Conservation (phyloP, 2,329 filamentous ascomycete genomes). For the Colletotrichum horii region DNA sequence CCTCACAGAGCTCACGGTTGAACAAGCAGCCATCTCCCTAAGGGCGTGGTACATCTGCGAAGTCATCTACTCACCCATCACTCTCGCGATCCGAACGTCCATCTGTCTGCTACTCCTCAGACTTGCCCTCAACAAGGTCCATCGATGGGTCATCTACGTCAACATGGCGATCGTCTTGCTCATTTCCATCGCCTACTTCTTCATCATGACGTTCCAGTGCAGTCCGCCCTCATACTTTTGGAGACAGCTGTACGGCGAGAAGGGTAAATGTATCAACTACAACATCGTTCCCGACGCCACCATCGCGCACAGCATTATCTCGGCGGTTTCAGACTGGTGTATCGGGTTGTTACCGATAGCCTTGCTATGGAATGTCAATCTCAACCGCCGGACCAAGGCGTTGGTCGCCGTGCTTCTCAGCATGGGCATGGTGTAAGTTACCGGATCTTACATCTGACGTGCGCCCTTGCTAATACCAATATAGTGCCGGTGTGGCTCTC, state of each 20-base stretch:
- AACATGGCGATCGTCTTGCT: slow-evolving; percentile 39
- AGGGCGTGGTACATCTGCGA: slow-evolving; percentile 44
- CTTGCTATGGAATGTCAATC: slow-evolving; percentile 55
- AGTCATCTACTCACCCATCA: slow-evolving; percentile 43
- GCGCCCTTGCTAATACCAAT: not conserved
- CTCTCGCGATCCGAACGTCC: slow-evolving; percentile 43
- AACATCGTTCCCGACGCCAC: slow-evolving; percentile 46
- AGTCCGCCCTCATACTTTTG: slow-evolving; percentile 54
- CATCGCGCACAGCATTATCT: slow-evolving; percentile 50
- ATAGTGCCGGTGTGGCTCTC: slow-evolving; percentile 42
- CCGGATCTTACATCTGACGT: not conserved
- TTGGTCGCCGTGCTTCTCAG: slow-evolving; percentile 51
- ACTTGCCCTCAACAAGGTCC: slow-evolving; percentile 36
- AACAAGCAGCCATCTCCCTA: slow-evolving; percentile 32
- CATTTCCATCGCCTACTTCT: slow-evolving; percentile 44
- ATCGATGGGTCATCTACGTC: slow-evolving; percentile 37
- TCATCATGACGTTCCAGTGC: slow-evolving; percentile 56
- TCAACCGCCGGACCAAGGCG: slow-evolving; percentile 50
- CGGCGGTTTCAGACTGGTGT: slow-evolving; percentile 50
- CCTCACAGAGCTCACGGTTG: slow-evolving; percentile 21
- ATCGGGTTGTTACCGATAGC: slow-evolving; percentile 55
- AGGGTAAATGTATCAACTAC: slow-evolving; percentile 44
- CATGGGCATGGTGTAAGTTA: slow-evolving; percentile 53
- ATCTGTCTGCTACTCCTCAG: slow-evolving; percentile 46
- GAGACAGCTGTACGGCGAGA: slow-evolving; percentile 39